Evolutionary conservation across 2,329 filamentous ascomycete genomes (phyloP), one percentile per base, ranked within the genome.

Genomic region (Exophiala bonariae): DNA sequence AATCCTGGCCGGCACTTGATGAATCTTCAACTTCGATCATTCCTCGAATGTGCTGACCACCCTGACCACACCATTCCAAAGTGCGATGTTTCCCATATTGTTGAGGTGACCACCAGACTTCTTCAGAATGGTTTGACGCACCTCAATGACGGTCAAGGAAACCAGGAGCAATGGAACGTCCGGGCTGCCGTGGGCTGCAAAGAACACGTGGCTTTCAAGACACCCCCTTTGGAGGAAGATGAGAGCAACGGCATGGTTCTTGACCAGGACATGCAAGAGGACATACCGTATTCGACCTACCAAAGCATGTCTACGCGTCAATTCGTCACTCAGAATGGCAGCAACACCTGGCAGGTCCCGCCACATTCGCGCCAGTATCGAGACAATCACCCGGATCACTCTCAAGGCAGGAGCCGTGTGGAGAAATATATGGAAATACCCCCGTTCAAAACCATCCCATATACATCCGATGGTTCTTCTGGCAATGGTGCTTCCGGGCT

Each of bases 351-450:
- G 52, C 52, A 55, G 32, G 23, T 39, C 11, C 52, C 52, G 3
- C 52, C 52, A 3, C 45, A 55, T 41, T 55, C 52, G 28, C 42
- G 48, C 31, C 42, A 44, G 19, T 55, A 55, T 33, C 45, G 49
- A 22, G 49, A 52, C 17, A 40, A 26, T 11, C 49, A 52, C 35
- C 34, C 41, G 31, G 49, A 55, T 3, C 37, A 38, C 3, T 34
- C 34, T 26, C 45, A 48, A 10, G 41, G 34, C 34, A 44, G 42
- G 31, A 28, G 31, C 17, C 41, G 46, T 4, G 16, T 20, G 9
- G 52, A 55, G 28, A 55, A 33, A 49, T 55, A 55, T 42, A 55
- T 55, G 38, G 52, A 55, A 31, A 55, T 55, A 30, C 49, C 52
- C 19, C 52, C 52, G 14, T 52, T 55, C 49, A 51, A 44, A 28